Conservation (phyloP, 2,329 filamentous ascomycete species). For the Leptodontidium sp. region DNA sequence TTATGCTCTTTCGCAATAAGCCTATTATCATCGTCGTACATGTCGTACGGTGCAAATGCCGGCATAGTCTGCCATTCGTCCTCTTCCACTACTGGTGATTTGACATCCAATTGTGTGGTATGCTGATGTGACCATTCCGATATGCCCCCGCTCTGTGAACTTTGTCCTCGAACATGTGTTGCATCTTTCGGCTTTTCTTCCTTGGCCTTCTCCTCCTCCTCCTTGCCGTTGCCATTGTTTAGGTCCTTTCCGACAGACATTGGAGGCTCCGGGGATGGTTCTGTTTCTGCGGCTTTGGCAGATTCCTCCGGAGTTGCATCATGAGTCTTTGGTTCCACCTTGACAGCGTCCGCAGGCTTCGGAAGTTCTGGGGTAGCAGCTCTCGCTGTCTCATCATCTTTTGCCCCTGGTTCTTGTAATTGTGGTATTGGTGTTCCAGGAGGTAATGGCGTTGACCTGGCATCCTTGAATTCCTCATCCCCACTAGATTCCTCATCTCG, state of each 20-base stretch:
- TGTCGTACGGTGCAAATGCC: conserved; percentile 88
- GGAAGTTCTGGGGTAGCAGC: conserved; percentile 11
- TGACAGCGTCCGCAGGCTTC: conserved; percentile 24
- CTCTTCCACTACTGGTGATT: conserved; percentile 65
- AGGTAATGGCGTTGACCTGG: conserved; percentile 45
- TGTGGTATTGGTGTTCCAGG: conserved; percentile 34
- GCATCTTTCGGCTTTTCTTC: conserved; percentile 19
- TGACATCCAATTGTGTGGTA: conserved; percentile 60
- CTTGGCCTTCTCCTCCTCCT: conserved; percentile 12
- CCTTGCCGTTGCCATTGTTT: conserved; percentile 13
- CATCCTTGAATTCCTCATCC: conserved; percentile 53
- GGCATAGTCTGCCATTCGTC: conserved; percentile 93
- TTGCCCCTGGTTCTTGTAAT: conserved; percentile 27
- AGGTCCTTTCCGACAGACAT: neutral
- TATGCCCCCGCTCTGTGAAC: conserved; percentile 40
- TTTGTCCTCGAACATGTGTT: conserved; percentile 36
- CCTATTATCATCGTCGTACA: conserved; percentile 93
- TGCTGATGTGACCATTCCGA: conserved; percentile 96
- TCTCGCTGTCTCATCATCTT: neutral
- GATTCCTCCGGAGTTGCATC: conserved; percentile 20
- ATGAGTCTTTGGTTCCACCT: neutral
- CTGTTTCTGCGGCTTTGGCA: conserved; percentile 22
- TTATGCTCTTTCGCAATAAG: conserved; percentile 82
- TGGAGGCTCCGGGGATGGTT: conserved; percentile 13
- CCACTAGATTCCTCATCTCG: conserved; percentile 47